These are phyloP conservation scores for Plectranthus barbatus DNA, from an alignment of 257 asterid genomes.

Conservation along the genomic window DNA sequence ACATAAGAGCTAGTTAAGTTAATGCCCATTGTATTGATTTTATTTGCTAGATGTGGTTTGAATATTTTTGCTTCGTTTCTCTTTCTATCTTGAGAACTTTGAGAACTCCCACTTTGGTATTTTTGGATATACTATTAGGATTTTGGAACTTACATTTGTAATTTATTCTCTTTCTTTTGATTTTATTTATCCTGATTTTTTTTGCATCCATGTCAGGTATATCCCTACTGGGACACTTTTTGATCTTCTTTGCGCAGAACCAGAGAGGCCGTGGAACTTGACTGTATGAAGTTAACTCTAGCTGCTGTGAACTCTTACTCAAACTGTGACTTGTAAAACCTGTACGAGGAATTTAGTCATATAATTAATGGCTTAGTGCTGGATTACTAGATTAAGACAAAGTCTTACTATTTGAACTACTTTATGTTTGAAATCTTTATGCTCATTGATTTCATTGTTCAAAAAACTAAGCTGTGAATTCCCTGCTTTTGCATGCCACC, in stretches of 20 bases:
- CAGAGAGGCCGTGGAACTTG: constrained; percentile 97
- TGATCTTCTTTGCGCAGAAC: constrained; percentile 94
- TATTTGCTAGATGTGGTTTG: neutral
- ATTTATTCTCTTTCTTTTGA: constrained; percentile 6
- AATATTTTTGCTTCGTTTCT: neutral
- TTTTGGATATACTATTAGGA: neutral
- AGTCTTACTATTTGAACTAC: neutral
- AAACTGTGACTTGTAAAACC: neutral
- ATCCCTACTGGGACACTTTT: constrained; percentile 88
- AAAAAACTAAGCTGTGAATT: neutral
- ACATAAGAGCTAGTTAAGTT: neutral
- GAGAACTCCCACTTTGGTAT: neutral
- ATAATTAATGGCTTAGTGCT: constrained; percentile 12
- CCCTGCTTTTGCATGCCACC: too few relatives aligned
- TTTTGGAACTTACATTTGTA: neutral
- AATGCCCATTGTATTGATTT: neutral
- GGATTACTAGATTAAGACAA: constrained; percentile 2
- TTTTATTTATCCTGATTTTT: constrained; percentile 17
- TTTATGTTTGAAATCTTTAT: neutral
- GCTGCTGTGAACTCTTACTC: constrained; percentile 7
- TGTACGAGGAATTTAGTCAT: constrained; percentile 5
- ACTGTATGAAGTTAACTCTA: constrained; percentile 37
- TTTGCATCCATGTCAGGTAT: constrained; percentile 47
- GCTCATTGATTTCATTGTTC: neutral
- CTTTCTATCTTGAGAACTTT: neutral